Base-by-base conservation (phyloP, 2,329 filamentous ascomycete genomes). In the Scedosporium dehoogii region DNA sequence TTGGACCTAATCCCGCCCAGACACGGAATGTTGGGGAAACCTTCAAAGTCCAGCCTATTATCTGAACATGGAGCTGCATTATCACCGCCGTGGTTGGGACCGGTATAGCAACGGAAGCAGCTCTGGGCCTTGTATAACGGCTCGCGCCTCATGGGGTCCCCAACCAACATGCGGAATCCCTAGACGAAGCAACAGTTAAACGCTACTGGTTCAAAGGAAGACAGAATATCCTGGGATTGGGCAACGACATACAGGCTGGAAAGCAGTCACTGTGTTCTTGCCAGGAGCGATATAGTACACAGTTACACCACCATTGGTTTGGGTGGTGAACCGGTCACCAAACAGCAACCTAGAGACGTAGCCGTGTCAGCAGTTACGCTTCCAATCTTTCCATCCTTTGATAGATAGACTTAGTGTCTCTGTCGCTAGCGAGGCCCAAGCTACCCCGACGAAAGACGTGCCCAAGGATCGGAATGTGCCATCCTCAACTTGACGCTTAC, bases 1-100 rank as follows among this genome's bases (percentile, higher is more conserved):
- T 78, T 81, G 68, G 80, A 78, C 64, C 78, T 76, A 72, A 81
- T 80, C 74, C 80, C 79, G 72, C 80, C 79, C 74, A 78, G 80
- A 63, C 67, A 73, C 63, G 75, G 71, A 63, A 74, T 71, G 12
- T 69, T 69, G 62, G 79, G 79, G 62, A 81, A 79, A 29, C 75
- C 79, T 55, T 81, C 78, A 2, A 79, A 80, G 69, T 81, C 79
- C 63, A 68, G 71, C 44, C 78, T 70, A 10, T 10, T 4, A 33
- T 29, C 79, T 33, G 74, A 71, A 76, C 79, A 81, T 33, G 79
- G 79, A n/a, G 78, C 77, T 44, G 76, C 77, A 44, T 79, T 79
- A 3, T 81, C 81, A 42, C 70, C 73, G 71, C 70, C 73, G 65
- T 81, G 78, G 66, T 71, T 77, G 25, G 76, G 68, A 73, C 58